Conservation (phyloP, 2,329 filamentous ascomycete genomes). For the Cryoendolithus antarcticus region DNA sequence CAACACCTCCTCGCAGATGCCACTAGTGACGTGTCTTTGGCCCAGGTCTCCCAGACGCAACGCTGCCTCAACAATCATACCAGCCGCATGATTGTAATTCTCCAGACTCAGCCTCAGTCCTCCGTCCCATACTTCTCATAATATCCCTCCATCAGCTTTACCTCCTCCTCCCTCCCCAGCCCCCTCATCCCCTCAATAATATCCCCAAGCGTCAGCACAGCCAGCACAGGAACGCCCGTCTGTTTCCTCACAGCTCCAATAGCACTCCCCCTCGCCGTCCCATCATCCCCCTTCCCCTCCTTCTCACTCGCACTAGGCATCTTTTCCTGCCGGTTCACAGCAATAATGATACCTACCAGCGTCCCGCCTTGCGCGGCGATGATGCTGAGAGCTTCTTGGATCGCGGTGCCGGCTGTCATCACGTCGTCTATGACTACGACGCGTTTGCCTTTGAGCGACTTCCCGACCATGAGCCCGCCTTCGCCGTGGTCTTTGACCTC, state of each 20-base stretch:
- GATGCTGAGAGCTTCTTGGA: conserved; percentile 82
- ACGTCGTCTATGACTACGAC: conserved; percentile 93
- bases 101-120: not conserved
- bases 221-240: conserved; percentile 69
- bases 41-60: no score
- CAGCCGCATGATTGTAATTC: no score
- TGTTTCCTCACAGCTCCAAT: conserved; percentile 77
- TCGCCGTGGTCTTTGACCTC: conserved; percentile 95
- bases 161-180: conserved; percentile 33
- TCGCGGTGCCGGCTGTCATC: conserved; percentile 87
- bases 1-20: no score
- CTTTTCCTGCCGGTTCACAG: conserved; percentile 78
- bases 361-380: conserved; percentile 75
- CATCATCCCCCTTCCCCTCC: conserved; percentile 44
- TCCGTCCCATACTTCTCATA: conserved; percentile 29
- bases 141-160: conserved; percentile 58
- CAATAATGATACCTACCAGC: conserved; percentile 77
- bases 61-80: no score
- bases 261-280: conserved; percentile 59
- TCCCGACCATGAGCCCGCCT: conserved; percentile 84
- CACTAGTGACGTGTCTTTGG: no score
- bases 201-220: conserved; percentile 75
- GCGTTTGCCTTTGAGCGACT: conserved; percentile 68
- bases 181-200: conserved; percentile 41
- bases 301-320: conserved; percentile 42